These are phyloP conservation scores for Thymus quinquecostatus DNA, from an alignment of 257 asterid genomes.

Conservation along the genomic window DNA sequence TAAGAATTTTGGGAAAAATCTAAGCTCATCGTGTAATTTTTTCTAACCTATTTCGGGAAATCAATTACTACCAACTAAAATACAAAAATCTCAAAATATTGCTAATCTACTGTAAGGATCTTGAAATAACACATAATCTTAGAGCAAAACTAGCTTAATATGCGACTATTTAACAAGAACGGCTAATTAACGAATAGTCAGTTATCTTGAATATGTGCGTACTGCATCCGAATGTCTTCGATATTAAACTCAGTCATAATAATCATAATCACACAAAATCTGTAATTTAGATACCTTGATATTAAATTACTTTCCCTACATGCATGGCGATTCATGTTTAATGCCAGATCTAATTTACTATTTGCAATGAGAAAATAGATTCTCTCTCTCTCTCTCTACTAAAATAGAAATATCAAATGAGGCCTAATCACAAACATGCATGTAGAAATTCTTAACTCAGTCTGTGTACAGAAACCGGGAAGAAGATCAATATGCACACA, in stretches of 20 bases:
- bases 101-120: too few relatives aligned
- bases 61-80: not conserved
- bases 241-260: not conserved
- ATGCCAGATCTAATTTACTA: not conserved
- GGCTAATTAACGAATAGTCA: too few relatives aligned
- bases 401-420: not conserved
- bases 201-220: too few relatives aligned
- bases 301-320: not conserved
- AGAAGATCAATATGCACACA: not conserved
- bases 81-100: not conserved
- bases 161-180: too few relatives aligned
- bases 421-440: not conserved
- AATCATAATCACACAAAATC: slow-evolving; percentile 15
- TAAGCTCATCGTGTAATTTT: too few relatives aligned
- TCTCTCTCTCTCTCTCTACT: too few relatives aligned
- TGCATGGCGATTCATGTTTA: too few relatives aligned
- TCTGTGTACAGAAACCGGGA: not conserved
- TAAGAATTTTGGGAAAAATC: too few relatives aligned
- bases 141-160: too few relatives aligned
- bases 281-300: not conserved
- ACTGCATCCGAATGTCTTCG: too few relatives aligned
- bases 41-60: not conserved
- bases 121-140: too few relatives aligned
- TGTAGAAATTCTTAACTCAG: not conserved
- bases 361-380: not conserved